Evolutionary conservation across 116 monocot species (phyloP).

Genomic region (Posidonia oceanica): DNA sequence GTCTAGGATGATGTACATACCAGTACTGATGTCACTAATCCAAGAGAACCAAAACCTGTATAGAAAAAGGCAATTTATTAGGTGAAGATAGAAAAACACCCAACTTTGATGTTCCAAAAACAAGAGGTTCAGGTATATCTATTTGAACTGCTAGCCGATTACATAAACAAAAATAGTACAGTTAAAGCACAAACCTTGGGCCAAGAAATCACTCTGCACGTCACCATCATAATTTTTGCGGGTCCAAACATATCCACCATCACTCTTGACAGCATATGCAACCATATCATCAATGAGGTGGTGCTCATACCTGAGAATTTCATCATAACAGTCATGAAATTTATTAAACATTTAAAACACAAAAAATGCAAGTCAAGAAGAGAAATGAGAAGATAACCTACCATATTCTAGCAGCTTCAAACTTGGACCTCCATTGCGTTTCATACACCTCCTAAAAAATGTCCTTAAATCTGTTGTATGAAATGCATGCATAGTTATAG

Average conservation of each 20-base stretch:
- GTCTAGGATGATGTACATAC: too few species aligned
- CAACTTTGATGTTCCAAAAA: too few species aligned
- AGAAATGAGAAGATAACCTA: conserved; percentile 8
- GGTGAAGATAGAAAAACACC: too few species aligned
- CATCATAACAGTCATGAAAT: not conserved
- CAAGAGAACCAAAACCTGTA: too few species aligned
- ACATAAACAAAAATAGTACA: too few species aligned
- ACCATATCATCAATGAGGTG: conserved; percentile 99
- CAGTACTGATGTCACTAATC: too few species aligned
- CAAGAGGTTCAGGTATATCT: too few species aligned
- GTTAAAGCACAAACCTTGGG: too few species aligned
- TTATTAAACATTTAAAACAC: not conserved
- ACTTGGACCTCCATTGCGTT: conserved; percentile 76
- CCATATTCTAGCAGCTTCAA: conserved; percentile 93
- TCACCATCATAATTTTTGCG: conserved; percentile 99
- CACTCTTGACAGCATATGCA: conserved; percentile 96
- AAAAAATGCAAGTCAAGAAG: not conserved
- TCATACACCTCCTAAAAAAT: conserved; percentile 98
- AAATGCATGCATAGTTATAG: not conserved
- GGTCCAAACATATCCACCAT: conserved; percentile 97
- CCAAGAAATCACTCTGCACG: conserved; percentile 95
- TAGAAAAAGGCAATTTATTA: too few species aligned
- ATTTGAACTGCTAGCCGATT: too few species aligned
- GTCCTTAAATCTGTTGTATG: conserved; percentile 69
- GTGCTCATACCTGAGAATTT: conserved; percentile 76